Conservation (phyloP, 306 rosid genomes). For the Dalbergia cultrata region DNA sequence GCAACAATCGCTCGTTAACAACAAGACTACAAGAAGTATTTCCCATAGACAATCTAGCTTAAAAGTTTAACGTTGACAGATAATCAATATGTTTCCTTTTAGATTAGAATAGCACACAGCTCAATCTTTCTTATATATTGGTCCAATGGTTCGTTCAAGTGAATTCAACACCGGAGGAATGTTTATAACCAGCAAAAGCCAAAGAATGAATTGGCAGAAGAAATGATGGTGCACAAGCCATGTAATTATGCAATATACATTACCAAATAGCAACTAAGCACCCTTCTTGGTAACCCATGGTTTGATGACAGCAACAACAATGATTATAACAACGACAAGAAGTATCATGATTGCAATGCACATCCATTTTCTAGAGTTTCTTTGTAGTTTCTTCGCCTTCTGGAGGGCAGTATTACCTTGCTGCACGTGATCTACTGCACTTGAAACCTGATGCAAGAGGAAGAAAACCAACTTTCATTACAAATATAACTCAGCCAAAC, state of each 20-base stretch:
- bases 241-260: conserved; percentile 16
- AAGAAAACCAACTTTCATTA: background rate
- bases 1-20: background rate
- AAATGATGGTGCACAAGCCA: background rate
- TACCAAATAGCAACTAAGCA: conserved; percentile 53
- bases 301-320: conserved; percentile 70
- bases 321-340: conserved; percentile 68
- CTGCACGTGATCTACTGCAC: conserved; percentile 95
- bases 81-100: background rate
- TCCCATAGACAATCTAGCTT: background rate
- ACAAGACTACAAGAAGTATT: background rate
- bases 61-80: background rate
- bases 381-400: conserved; percentile 85
- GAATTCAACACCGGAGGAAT: conserved; percentile 2
- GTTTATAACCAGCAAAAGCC: background rate
- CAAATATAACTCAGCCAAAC: conserved; percentile 31
- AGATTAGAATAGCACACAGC: conserved; percentile 24
- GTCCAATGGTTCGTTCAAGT: conserved; percentile 21
- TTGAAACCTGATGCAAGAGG: conserved; percentile 67
- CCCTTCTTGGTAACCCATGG: conserved; percentile 73
- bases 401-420: conserved; percentile 80
- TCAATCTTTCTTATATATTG: conserved; percentile 28
- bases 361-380: conserved; percentile 91
- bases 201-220: conserved; percentile 6
- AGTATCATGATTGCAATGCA: conserved; percentile 87